Conservation (phyloP, 441 rosid genomes). For the Macaranga tanarius region DNA sequence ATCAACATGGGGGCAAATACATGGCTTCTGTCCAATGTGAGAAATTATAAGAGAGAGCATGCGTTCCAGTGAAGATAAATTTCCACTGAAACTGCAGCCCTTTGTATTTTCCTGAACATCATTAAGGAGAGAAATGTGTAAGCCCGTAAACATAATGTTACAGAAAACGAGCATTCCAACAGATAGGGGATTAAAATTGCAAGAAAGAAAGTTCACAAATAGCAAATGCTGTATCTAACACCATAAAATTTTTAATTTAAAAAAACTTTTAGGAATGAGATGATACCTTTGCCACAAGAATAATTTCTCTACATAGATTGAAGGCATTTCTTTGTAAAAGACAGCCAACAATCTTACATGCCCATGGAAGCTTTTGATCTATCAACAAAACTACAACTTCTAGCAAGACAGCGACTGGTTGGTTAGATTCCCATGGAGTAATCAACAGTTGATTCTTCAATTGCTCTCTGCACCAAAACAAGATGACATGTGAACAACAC, state of each 20-base stretch:
- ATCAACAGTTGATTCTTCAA: conserved; percentile 59
- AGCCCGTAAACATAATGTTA: not conserved
- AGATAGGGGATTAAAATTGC: not conserved
- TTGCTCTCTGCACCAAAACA: conserved; percentile 47
- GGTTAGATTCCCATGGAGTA: conserved; percentile 43
- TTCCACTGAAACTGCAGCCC: conserved; percentile 29
- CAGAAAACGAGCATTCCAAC: not conserved
- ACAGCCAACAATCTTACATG: conserved; percentile 66
- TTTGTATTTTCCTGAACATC: conserved; percentile 57
- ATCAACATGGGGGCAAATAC: conserved; percentile 66
- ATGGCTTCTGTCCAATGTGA: conserved; percentile 67
- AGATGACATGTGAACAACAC: conserved; percentile 27
- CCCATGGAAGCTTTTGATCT: conserved; percentile 91
- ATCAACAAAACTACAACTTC: conserved; percentile 63
- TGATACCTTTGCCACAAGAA: conserved; percentile 62
- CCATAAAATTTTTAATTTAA: not conserved
- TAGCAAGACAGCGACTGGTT: conserved; percentile 53
- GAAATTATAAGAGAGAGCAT: conserved; percentile 54
- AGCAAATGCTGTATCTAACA: too few species aligned
- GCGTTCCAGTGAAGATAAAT: conserved; percentile 60
- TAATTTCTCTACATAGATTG: conserved; percentile 61
- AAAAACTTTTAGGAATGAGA: conserved; percentile 13
- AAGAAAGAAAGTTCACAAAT: too few species aligned
- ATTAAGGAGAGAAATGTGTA: conserved; percentile 4
- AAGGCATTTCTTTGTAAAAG: conserved; percentile 62